phyloP scores from a whole-genome alignment of 306 rosid genomes.

The Purshia tridentata region DNA sequence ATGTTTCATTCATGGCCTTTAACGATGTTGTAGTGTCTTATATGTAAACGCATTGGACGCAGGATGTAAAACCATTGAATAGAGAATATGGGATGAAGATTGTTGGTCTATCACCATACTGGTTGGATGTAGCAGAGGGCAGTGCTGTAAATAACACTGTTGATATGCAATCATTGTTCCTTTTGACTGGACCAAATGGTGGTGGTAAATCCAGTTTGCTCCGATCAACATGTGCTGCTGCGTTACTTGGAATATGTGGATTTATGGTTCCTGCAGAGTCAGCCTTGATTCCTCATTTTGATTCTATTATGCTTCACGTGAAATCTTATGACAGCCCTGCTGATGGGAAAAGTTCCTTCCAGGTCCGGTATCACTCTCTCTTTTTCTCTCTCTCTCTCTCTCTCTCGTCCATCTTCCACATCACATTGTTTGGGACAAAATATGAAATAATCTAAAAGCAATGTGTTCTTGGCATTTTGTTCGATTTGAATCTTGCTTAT shows the following conservation, averaged over 20 bases:
- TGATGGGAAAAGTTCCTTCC: constrained; percentile 95
- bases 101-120: constrained; percentile 78
- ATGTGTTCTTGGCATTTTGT: neutral
- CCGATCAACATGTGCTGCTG: constrained; percentile 89
- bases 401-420: neutral
- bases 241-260: constrained; percentile 90
- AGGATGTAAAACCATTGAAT: constrained; percentile 46
- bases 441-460: neutral
- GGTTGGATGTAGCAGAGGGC: constrained; percentile 81
- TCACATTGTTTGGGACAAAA: neutral
- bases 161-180: constrained; percentile 83
- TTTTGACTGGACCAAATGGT: constrained; percentile 97
- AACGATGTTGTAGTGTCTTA: constrained; percentile 9
- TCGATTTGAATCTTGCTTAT: neutral
- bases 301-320: constrained; percentile 89
- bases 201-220: constrained; percentile 97
- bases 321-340: constrained; percentile 97
- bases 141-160: constrained; percentile 78
- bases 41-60: constrained; percentile 28
- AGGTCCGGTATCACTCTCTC: constrained; percentile 54
- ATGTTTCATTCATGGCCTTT: too few relatives aligned
- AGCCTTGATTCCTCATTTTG: constrained; percentile 79
- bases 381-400: neutral
- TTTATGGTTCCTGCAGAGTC: constrained; percentile 92
- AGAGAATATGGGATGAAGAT: constrained; percentile 60